phyloP scores from a whole-genome alignment of 2,329 filamentous ascomycete genomes.

The Blastomyces gilchristii region DNA sequence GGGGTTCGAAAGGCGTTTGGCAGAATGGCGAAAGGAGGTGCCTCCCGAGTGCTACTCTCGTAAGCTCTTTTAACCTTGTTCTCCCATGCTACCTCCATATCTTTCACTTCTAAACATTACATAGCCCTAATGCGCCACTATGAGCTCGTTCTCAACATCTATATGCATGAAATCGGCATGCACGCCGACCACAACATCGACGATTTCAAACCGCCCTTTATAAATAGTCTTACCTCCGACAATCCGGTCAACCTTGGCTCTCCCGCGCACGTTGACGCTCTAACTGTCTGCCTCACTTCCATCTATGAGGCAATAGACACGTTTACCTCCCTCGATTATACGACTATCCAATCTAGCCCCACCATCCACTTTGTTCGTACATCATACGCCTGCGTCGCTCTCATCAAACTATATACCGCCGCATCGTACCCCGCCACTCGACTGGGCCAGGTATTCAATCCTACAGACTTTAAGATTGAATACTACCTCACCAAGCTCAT shows the following conservation, averaged over 20 bases:
- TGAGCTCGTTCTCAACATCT: conserved; percentile 57
- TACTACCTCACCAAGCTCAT: conserved; percentile 61
- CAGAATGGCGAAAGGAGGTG: conserved; percentile 49
- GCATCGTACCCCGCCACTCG: conserved; percentile 54
- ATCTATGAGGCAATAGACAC: conserved; percentile 57
- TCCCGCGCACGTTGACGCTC: conserved; percentile 53
- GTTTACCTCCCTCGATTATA: conserved; percentile 52
- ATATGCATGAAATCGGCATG: conserved; percentile 66
- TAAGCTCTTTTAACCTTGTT: conserved; percentile 30
- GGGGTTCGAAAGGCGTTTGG: conserved; percentile 54
- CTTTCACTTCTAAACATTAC: neutral
- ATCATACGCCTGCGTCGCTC: conserved; percentile 58
- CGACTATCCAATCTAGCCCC: conserved; percentile 53
- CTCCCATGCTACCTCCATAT: neutral
- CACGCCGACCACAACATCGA: conserved; percentile 52
- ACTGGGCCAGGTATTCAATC: conserved; percentile 59
- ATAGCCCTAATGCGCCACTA: conserved; percentile 53
- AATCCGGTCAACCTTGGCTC: conserved; percentile 33
- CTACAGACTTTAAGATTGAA: conserved; percentile 54
- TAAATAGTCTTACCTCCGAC: conserved; percentile 37
- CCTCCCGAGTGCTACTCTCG: conserved; percentile 45
- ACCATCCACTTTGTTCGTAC: conserved; percentile 63
- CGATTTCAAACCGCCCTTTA: conserved; percentile 38
- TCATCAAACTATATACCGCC: conserved; percentile 65
- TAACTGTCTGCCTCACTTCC: conserved; percentile 56